These are phyloP conservation scores for Anisodus acutangulus DNA, from an alignment of 257 asterid genomes.

Conservation along the genomic window DNA sequence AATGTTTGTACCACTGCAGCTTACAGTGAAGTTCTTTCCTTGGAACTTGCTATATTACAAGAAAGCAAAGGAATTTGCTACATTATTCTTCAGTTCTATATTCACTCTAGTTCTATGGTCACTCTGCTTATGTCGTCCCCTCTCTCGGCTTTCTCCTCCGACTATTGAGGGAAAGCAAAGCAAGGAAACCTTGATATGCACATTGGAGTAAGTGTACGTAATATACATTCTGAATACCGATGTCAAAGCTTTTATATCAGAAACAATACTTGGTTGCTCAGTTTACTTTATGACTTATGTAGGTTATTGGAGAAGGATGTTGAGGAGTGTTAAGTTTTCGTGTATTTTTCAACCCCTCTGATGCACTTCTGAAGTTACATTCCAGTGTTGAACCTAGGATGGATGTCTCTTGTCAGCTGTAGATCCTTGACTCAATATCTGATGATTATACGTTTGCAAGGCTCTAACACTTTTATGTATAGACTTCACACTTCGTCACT, in stretches of 20 bases:
- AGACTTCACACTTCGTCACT: not conserved
- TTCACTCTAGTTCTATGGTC: not conserved
- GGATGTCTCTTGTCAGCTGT: slow-evolving; percentile 15
- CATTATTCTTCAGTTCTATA: slow-evolving; percentile 11
- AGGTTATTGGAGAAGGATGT: slow-evolving; percentile 17
- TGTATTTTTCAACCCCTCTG: not conserved
- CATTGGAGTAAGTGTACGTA: not conserved
- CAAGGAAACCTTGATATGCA: not conserved
- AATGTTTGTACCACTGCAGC: not conserved
- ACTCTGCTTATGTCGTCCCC: not conserved
- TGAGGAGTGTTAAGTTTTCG: not conserved
- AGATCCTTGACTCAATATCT: not conserved
- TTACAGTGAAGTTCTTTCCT: not conserved
- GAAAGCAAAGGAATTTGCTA: not conserved
- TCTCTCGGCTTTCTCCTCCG: not conserved
- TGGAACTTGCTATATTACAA: not conserved
- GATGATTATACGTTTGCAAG: not conserved
- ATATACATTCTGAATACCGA: not conserved
- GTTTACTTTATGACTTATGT: not conserved
- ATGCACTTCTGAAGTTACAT: slow-evolving; percentile 19
- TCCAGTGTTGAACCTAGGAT: not conserved
- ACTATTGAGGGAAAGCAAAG: not conserved
- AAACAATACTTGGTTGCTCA: not conserved
- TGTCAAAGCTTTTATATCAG: not conserved
- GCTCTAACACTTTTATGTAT: not conserved